Conservation (phyloP, 192 early-diverging fungal species). For the Entomortierella beljakovae region DNA sequence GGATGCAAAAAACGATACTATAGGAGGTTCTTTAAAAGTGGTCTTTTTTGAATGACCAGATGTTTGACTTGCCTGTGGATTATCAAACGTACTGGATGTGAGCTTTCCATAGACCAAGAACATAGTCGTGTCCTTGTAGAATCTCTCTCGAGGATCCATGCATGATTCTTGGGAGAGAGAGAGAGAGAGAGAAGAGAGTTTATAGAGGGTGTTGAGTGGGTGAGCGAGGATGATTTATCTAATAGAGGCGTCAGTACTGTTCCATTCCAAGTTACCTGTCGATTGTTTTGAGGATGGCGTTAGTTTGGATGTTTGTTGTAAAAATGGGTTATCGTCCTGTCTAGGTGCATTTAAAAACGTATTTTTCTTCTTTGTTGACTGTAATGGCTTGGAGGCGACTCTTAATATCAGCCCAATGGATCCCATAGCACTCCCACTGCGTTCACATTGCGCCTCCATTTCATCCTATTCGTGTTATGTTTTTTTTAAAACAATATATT, state of each 20-base stretch:
- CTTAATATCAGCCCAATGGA: slow-evolving; percentile 25
- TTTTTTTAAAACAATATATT: too few relatives aligned
- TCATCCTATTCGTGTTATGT: slow-evolving; percentile 23
- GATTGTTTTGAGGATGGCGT: background rate
- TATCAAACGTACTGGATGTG: background rate
- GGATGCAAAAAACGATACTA: slow-evolving; percentile 28
- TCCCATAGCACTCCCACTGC: slow-evolving; percentile 13
- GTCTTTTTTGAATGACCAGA: background rate
- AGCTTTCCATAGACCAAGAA: slow-evolving; percentile 39
- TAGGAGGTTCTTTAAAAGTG: background rate
- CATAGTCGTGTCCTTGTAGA: slow-evolving; percentile 27
- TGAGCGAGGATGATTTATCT: background rate
- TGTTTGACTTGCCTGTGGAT: background rate
- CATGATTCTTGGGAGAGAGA: background rate
- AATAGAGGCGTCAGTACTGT: background rate
- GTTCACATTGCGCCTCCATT: slow-evolving; percentile 12
- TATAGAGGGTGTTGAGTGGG: too few relatives aligned
- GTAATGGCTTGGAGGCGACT: slow-evolving; percentile 5
- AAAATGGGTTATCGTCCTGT: slow-evolving; percentile 41
- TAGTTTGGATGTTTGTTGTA: background rate
- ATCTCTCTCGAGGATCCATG: background rate
- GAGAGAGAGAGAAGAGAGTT: background rate
- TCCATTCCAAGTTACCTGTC: background rate
- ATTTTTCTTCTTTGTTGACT: slow-evolving; percentile 12
- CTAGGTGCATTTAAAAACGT: background rate